phyloP scores from a whole-genome alignment of 2,329 filamentous ascomycete genomes.

The Celoporthe dispersa region DNA sequence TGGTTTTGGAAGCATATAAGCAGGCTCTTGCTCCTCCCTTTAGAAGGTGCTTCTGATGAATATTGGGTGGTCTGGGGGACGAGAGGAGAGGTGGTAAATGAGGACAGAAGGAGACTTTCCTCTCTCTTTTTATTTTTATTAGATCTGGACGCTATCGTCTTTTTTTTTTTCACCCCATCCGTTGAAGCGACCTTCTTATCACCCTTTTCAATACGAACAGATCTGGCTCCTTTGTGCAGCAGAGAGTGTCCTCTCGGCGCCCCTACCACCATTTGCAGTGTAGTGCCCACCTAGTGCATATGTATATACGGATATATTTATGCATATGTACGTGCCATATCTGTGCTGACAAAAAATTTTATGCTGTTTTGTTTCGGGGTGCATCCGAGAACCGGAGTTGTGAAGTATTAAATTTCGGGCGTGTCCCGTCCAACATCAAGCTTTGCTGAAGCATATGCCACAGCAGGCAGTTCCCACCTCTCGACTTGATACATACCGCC shows the following conservation, averaged over 20 bases:
- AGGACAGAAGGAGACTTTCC: constrained; percentile 20
- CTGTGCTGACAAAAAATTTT: not conserved
- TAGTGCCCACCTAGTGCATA: not conserved
- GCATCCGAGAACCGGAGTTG: not conserved
- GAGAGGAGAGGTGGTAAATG: constrained; percentile 14
- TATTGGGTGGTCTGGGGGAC: constrained; percentile 2
- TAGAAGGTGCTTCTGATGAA: not conserved
- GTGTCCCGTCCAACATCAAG: not conserved
- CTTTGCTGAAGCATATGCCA: not conserved
- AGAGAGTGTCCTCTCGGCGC: not conserved
- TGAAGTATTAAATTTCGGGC: not conserved
- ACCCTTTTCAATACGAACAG: constrained; percentile 31
- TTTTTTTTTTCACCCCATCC: constrained; percentile 19
- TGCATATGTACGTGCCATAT: not conserved
- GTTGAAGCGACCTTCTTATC: constrained; percentile 30
- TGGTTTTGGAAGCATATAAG: constrained; percentile 12
- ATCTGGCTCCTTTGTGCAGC: constrained; percentile 22
- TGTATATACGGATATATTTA: not conserved
- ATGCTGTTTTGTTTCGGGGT: not conserved
- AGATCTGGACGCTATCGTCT: constrained; percentile 30
- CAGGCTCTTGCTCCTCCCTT: constrained; percentile 9
- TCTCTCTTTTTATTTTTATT: constrained; percentile 23
- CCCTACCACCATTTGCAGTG: not conserved
- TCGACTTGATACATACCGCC: not conserved
- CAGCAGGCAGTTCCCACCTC: not conserved